Base-by-base conservation (phyloP, 2,329 filamentous ascomycete genomes). In the Cytospora schulzeri region DNA sequence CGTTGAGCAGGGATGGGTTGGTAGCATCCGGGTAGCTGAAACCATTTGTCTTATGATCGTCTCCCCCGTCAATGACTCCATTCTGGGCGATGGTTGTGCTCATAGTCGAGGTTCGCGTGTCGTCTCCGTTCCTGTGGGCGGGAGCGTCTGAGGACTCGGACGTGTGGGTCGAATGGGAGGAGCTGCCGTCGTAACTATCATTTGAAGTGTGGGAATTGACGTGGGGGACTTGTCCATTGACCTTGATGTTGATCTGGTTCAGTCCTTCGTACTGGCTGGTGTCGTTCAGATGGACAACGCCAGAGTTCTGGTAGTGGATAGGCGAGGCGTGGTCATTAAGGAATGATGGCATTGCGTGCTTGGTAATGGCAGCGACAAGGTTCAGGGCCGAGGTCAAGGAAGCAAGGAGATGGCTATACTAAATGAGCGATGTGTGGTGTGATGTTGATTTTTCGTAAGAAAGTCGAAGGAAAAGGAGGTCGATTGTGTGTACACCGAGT, bases 31-130 rank as follows among this genome's bases (percentile, higher is more conserved):
- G 70, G 66, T 79, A 73, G 69, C 77, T 76, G 59, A 77, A 74
- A 64, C 74, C 73, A 52, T 76, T 74, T 54, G 31, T 26, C 15
- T 29, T 52, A 54, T 54, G 56, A 50, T 41, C 9, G 12, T 64
- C 71, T 66, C 71, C 73, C 63, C 75, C 74, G 67, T 73, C 72
- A 64, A 80, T 78, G 70, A 79, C 81, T 68, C 83, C 85, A 73
- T 88, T 88, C 69, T 83, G 81, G 72, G 86, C 72, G 45, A 85
- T 82, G 75, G 80, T 85, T 77, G 88, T 84, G 76, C 83, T 69
- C 70, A 69, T 72, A 78, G 68, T 66, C 52, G 68, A 67, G 56
- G 61, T 66, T 48, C 75, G 79, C 77, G 71, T 74, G 55, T 67
- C 69, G 69, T 75, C 72, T 65, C 78, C 81, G 77, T 80, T 78